Evolutionary conservation across 2,329 filamentous ascomycete genomes (phyloP), one percentile per base, ranked within the genome.

Genomic region (Fusarium nodosum): DNA sequence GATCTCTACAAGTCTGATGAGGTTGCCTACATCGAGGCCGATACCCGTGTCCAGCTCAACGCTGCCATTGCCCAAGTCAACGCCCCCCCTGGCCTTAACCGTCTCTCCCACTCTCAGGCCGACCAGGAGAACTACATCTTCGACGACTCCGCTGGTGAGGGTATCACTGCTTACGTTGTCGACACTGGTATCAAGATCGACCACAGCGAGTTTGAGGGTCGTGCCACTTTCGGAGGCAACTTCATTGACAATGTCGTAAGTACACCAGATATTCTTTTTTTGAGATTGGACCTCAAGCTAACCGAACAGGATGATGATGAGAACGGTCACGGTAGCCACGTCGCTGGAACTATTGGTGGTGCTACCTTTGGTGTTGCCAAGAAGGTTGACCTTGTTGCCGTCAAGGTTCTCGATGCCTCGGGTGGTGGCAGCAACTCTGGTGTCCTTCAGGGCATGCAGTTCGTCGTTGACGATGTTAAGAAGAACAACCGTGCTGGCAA

Each of bases 271-370:
- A 10, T 31, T 12, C 4, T 18, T 9, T 12, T 6, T 18, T 9
- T 18, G 24, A 44, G 16, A 22, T 9, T 15, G 20, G 53, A 31
- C 8, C 30, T 24, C 13, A 33, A 41, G 20, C 60, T 71, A 42
- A 71, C 46, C 15, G 31, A 18, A 41, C 5, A 34, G 78, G 75
- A 88, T 73, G 82, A 82, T 6, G 87, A 90, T 56, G 82, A 85
- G 68, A 87, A 89, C 72, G 88, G 88, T 15, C 89, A 91, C 77
- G 89, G 89, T 41, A 88, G 83, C 57, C 89, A 91, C 79, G 87
- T 89, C 28, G 84, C 87, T 12, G 89, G 87, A 26, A 91, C 87
- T 18, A 86, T 90, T 44, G 89, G 81, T 24, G 87, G 87, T 34
- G 81, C 79, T 55, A 89, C 85, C 4, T 90, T 87, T 61, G 89